Percentiles rank a stretch among this genome's conserved stretches.
Conservation (phyloP, 2,329 filamentous ascomycete species). For the Bisporella sp. region DNA sequence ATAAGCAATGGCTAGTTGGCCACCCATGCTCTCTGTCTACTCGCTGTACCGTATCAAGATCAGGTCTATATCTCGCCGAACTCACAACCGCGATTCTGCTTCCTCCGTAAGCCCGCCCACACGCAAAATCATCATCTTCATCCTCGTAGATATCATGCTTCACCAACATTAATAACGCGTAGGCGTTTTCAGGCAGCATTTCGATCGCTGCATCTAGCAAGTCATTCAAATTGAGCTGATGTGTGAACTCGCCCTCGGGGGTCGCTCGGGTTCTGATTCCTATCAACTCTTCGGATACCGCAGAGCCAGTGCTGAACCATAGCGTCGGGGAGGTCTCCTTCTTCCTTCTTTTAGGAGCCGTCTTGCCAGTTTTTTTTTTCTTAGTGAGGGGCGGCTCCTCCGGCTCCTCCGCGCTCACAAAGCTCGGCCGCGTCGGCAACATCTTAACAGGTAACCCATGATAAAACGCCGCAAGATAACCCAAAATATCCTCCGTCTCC, state of each 20-base stretch:
- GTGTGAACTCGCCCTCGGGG: conserved; percentile 12
- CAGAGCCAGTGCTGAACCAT: not conserved
- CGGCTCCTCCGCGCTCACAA: too few relatives aligned
- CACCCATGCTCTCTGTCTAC: conserved; percentile 44
- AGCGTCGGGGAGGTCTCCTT: not conserved
- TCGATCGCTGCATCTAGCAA: conserved; percentile 21
- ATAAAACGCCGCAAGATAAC: conserved; percentile 22
- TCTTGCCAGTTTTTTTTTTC: too few relatives aligned
- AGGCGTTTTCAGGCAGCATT: conserved; percentile 20
- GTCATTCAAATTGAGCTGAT: conserved; percentile 23
- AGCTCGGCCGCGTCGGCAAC: not conserved
- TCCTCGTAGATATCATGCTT: conserved; percentile 25
- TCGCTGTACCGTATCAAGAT: conserved; percentile 32
- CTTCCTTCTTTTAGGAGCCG: too few relatives aligned
- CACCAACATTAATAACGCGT: conserved; percentile 20
- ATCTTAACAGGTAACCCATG: conserved; percentile 19
- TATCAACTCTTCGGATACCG: conserved; percentile 1
- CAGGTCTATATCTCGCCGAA: conserved; percentile 53
- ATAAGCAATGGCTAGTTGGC: conserved; percentile 55
- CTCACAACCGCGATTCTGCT: conserved; percentile 56
- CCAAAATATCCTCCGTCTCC: conserved; percentile 10
- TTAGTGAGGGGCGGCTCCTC: too few relatives aligned
- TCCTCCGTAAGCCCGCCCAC: conserved; percentile 56
- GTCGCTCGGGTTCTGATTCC: conserved; percentile 18
- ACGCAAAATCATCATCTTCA: conserved; percentile 54